Evolutionary conservation across 441 rosid genomes (phyloP).

Genomic region (Erodium texanum): DNA sequence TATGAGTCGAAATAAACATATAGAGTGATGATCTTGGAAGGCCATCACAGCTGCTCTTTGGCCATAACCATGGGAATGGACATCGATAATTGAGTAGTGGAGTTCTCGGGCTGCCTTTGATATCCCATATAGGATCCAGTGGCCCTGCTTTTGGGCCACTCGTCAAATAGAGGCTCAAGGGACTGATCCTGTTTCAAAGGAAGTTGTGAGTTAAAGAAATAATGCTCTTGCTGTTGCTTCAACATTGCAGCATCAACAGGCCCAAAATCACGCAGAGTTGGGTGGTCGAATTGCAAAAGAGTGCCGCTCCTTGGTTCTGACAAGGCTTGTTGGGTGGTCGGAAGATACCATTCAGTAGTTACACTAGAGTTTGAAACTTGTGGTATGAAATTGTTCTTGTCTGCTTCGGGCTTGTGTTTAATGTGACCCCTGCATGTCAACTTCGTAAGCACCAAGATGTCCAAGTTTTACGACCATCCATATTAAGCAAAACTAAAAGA

Average conservation of each 20-base stretch:
- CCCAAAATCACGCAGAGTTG: conserved; percentile 19
- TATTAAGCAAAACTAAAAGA: too few species aligned
- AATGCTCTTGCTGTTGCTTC: conserved; percentile 21
- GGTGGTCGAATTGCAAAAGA: conserved; percentile 16
- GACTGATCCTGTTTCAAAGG: neutral
- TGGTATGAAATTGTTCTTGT: conserved; percentile 19
- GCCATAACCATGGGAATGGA: neutral
- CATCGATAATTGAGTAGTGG: neutral
- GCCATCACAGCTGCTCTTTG: neutral
- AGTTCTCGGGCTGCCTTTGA: neutral
- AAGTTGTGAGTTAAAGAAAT: conserved; percentile 18
- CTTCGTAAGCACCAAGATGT: neutral
- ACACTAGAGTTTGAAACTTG: conserved; percentile 17
- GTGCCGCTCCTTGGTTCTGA: conserved; percentile 21
- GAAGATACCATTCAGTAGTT: conserved; percentile 16
- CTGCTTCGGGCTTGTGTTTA: conserved; percentile 25
- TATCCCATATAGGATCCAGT: conserved; percentile 13
- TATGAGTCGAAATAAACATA: too few species aligned
- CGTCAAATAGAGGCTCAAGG: conserved; percentile 26
- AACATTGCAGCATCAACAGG: conserved; percentile 16
- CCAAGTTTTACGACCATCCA: too few species aligned
- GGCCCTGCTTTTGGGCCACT: conserved; percentile 27
- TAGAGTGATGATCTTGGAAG: too few species aligned
- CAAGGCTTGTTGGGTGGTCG: conserved; percentile 15
- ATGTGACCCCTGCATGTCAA: conserved; percentile 14